Base-by-base conservation (phyloP, 208 protist genomes). In the Leishmania gerbilli region DNA sequence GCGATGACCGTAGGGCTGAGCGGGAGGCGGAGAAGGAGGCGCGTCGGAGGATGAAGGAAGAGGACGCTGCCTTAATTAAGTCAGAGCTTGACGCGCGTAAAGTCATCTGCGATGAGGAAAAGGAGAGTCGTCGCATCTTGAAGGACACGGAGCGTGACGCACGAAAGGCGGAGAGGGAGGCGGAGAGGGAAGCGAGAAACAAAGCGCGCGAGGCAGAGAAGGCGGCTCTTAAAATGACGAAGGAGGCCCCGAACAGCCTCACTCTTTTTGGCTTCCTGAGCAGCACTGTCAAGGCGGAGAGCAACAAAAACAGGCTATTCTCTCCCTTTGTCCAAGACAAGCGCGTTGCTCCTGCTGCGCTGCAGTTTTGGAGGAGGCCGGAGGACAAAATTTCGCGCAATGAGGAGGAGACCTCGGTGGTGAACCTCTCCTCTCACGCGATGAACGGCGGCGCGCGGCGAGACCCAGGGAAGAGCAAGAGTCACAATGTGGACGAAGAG, bases 321-420 rank as follows among this genome's bases (percentile, higher is more conserved):
- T 87, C 90, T 2, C 31, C 80, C 9, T 97, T 97, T 87, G 89
- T 97, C 47, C 94, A 90, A 37, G 91, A 97, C 81, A 94, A 92
- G 65, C 91, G 94, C 0, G 65, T 95, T 11, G 90, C 92, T 34
- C 94, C 94, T 2, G 34, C 60, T 21, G 83, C 89, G 13, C 79
- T 97, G 56, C 89, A 88, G 53, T 90, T 95, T 81, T 97, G 94
- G 93, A 67, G 87, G 64, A 42, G 56, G 17, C 27, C 74, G 21
- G 76, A 80, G n/a, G 79, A 72, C 21, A 68, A 27, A 24, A 21
- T 45, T 24, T 31, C 62, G 42, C 53, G 13, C 42, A 8, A 68
- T 58, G 78, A 83, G 53, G 82, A 86, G 37, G 86, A 85, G 6
- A 64, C 74, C 17, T 87, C 86, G 1, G 75, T 81, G 17, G 56